Evolutionary conservation across 768 basidiomycete genomes (phyloP), one percentile per base, ranked within the genome.

Genomic region (Dioszegia hungarica): DNA sequence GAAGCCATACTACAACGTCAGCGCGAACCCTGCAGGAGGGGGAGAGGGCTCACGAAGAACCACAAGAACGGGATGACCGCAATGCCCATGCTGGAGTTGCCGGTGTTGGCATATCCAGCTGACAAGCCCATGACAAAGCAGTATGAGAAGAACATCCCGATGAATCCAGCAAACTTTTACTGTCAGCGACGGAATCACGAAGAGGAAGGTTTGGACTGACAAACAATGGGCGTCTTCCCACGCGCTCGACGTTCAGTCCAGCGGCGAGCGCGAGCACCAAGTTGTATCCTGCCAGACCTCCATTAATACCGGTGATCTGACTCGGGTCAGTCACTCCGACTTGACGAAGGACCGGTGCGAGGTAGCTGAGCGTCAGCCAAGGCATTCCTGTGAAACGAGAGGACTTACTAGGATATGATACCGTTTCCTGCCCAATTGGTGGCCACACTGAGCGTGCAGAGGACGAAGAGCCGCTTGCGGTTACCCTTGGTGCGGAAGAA

Each of bases 261-360:
- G 54, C 58, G 27, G 45, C 37, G 2, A 51, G 31, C 2, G 63
- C 59, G 15, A 66, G 54, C 27, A 68, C 54, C 50, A 52, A 46
- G 60, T 71, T 54, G 51, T 61, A 49, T 44, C 56, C 51, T 38
- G 67, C 63, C 37, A 67, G 60, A 55, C 62, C 58, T 3, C 62
- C 69, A 54, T 73, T 70, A 33, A 73, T 65, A 19, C 60, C 67
- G 31, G 60, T 70, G 48, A 67, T 63, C 37, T 68, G 50, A 27
- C 63, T 56, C 2, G 72, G 63, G 24, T 63, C 51, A 8, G 66
- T 70, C 34, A 70, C 50, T 0, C 72, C 72, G 12, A 63, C 57
- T 22, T 60, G 59, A 25, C 63, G 63, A 12, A 74, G 66, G 44
- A 74, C 65, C 12, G 63, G 60, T 11, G 72, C 56, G 24, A 63